phyloP scores from a whole-genome alignment of 768 basidiomycete species.

The Tremella mesenterica region DNA sequence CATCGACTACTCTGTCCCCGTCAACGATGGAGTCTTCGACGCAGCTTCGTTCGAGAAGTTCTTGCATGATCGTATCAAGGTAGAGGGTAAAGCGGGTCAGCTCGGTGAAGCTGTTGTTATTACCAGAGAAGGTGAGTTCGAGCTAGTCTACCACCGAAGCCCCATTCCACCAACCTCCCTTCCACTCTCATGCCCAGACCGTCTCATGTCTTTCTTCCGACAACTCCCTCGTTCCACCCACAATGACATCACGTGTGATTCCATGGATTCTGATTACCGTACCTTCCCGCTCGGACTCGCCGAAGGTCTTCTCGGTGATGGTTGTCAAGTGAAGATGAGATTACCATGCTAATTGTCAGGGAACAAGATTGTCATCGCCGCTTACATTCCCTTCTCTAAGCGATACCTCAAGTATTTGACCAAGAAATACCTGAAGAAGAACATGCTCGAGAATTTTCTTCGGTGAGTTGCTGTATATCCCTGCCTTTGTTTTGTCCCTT shows the following conservation, averaged over 20 bases:
- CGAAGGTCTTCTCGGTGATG: no score
- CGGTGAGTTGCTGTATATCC: conserved; percentile 51
- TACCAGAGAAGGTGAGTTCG: conserved; percentile 64
- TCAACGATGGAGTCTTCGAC: conserved; percentile 47
- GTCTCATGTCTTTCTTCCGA: neutral
- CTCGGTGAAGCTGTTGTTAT: conserved; percentile 70
- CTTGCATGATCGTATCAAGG: conserved; percentile 46
- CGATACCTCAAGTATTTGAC: conserved; percentile 93
- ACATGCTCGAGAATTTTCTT: conserved; percentile 85
- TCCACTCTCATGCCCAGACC: neutral
- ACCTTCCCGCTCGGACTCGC: neutral
- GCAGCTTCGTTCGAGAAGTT: conserved; percentile 68
- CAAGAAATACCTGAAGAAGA: conserved; percentile 99
- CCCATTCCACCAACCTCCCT: neutral
- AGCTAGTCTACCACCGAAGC: neutral
- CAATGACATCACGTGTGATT: no score
- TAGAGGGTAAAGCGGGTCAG: conserved; percentile 45
- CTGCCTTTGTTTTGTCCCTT: neutral
- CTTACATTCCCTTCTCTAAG: conserved; percentile 87
- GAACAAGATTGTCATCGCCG: conserved; percentile 74
- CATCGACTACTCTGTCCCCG: conserved; percentile 44
- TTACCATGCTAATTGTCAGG: conserved; percentile 32
- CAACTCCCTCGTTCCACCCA: neutral
- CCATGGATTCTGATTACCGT: no score
- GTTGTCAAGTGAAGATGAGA: neutral